Base-by-base conservation (phyloP, 257 asterid genomes). In the Knoxia roxburghii region DNA sequence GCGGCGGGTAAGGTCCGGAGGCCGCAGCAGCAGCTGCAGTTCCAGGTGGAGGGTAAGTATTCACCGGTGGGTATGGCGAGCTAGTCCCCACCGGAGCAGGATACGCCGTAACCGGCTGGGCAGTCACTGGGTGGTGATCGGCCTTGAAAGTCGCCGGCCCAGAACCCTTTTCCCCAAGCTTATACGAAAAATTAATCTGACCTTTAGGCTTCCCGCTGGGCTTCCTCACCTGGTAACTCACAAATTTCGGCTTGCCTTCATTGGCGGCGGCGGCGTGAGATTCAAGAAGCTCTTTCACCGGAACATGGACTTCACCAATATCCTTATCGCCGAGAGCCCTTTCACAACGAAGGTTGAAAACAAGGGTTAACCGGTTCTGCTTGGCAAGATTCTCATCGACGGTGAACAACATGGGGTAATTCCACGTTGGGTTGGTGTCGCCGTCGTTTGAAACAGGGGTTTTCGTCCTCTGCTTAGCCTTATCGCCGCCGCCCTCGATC, bases 131-230 rank as follows among this genome's bases (percentile, higher is more conserved):
- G 5, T 78, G 81, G 0, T 40, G 50, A 12, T 75, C 81, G 6
- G 30, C 68, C 58, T 74, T 78, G 3, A 73, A 70, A 1, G 68
- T 21, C 23, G 70, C 71, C 0, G 69, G 43, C 33, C 67, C 49
- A 15, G 72, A 51, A 50, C 65, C 17, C 71, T 81, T 90, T 0
- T 78, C 94, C 0, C 80, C 59, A 64, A 89, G 83, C 29, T 74
- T 78, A 23, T 89, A 91, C 3, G 95, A 83, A 50, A 91, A 84
- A 5, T 75, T 78, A 35, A 91, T 80, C 15, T 84, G 82, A 21
- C 98, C 98, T 76, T 89, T 89, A 0, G 95, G 87, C 68, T 78
- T 87, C 40, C 96, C 96, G 5, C 74, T 77, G 32, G 92, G 98
- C 45, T 85, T 91, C 69, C 76, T 85, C 33, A 91, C 96, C 63